phyloP scores from a whole-genome alignment of 2,329 filamentous ascomycete genomes.

The Colletotrichum filicis region DNA sequence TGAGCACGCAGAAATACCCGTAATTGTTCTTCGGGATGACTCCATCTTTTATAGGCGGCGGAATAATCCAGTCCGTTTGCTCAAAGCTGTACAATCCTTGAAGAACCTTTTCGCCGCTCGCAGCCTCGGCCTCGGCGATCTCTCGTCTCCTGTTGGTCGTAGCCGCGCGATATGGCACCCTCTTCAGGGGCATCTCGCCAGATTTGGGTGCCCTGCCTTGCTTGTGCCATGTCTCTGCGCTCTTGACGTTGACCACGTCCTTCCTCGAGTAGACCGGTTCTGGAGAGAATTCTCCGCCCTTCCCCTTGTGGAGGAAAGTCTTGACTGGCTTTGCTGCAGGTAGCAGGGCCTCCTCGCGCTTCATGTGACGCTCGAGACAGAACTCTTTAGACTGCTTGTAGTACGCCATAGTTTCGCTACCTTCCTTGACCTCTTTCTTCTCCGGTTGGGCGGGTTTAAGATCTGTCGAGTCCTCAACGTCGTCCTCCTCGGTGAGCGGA shows the following conservation, averaged over 20 bases:
- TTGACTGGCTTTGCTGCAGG: conserved; percentile 76
- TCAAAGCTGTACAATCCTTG: conserved; percentile 86
- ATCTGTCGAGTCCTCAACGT: conserved; percentile 82
- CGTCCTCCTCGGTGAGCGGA: conserved; percentile 77
- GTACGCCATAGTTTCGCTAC: conserved; percentile 85
- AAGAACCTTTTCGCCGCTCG: conserved; percentile 83
- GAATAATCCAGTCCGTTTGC: conserved; percentile 97
- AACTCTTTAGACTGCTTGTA: conserved; percentile 90
- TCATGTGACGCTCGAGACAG: conserved; percentile 85
- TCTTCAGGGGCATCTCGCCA: conserved; percentile 82
- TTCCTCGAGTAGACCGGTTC: conserved; percentile 84
- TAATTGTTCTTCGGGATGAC: conserved; percentile 94
- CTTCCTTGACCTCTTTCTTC: conserved; percentile 78
- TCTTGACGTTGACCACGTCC: conserved; percentile 88
- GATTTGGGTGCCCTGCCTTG: conserved; percentile 82
- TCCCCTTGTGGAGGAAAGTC: conserved; percentile 78
- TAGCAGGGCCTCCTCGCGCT: conserved; percentile 88
- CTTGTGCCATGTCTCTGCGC: conserved; percentile 97
- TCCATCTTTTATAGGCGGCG: conserved; percentile 84
- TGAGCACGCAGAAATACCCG: conserved; percentile 57
- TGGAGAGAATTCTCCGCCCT: conserved; percentile 76
- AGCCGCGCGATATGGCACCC: conserved; percentile 89
- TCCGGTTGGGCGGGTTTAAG: conserved; percentile 78
- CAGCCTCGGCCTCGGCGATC: conserved; percentile 84
- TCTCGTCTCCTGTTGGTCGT: conserved; percentile 89